Evolutionary conservation across 2,329 filamentous ascomycete genomes (phyloP), one percentile per base, ranked within the genome.

Genomic region (Colletotrichum nymphaeae): DNA sequence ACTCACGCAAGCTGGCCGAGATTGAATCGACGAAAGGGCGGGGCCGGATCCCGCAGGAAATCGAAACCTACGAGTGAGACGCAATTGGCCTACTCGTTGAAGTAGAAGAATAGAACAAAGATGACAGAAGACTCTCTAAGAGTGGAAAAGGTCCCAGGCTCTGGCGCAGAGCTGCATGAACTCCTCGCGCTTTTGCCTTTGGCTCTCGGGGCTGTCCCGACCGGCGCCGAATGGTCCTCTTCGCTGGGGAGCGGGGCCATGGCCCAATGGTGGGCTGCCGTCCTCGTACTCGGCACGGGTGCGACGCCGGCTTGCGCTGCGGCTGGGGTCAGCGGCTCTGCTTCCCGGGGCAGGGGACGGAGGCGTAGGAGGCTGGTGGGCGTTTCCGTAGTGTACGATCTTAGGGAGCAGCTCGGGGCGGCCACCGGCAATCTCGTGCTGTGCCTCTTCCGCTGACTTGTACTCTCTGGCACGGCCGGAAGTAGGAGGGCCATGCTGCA

Each of bases 71-170:
- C 46, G 3, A 63, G 59, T 14, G 28, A 42, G 46, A 59, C 64
- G 22, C n/a, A 16, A 3, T 16, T n/a, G 53, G 60, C 37, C 55
- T 56, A 26, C 55, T 56, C n/a, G 59, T 58, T 5, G 22, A 22
- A 32, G 28, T 55, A 56, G 32, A 52, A 72, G 67, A 70, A 65
- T 60, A 16, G 32, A 60, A 70, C 74, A 76, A 75, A 73, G 76
- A 74, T 75, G 77, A 66, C 75, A 76, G 75, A 28, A 32, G 63
- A 16, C 28, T n/a, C 16, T 67, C 90, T 85, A 98, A 75, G 95
- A 98, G 86, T 98, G 97, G 84, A 98, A 98, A 32, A 99, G 84
- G 85, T 99, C 97, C 97, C 97, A 99, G 9, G 97, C 97, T 79
- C 94, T 89, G 77, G 94, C 92, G 81, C 96, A 98, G 63, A 98